Percentiles rank a stretch among this genome's conserved stretches.
phyloP scores from a whole-genome alignment of 805 yeast species.

The Wickerhamomyces strasburgensis region DNA sequence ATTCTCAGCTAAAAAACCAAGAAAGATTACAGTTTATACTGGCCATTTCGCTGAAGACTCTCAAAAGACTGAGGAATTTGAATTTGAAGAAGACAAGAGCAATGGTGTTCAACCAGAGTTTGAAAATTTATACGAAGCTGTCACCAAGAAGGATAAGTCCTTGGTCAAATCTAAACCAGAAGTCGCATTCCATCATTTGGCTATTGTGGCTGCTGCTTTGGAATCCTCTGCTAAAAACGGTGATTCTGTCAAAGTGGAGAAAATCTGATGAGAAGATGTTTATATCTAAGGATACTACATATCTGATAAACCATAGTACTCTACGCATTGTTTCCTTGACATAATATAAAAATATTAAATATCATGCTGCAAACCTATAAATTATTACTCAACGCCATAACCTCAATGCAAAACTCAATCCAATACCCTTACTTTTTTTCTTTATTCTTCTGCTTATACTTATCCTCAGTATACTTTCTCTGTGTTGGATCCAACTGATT shows the following conservation, averaged over 20 bases:
- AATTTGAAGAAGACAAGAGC: constrained; percentile 33
- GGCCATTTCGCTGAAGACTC: constrained; percentile 24
- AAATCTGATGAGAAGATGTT: constrained; percentile 2
- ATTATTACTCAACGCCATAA: no score
- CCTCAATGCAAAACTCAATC: no score
- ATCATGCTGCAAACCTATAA: no score
- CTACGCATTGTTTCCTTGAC: no score
- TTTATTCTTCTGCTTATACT: constrained; percentile 41
- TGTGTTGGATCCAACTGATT: constrained; percentile 72
- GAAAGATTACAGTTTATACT: constrained; percentile 31
- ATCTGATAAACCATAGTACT: no score
- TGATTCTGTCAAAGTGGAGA: constrained; percentile 42
- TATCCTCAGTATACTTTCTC: constrained; percentile 54
- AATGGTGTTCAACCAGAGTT: constrained; percentile 58
- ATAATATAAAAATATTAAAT: no score
- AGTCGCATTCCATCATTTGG: constrained; percentile 87
- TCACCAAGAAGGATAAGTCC: constrained; percentile 53
- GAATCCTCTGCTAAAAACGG: constrained; percentile 60
- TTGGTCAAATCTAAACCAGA: constrained; percentile 60
- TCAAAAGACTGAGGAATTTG: constrained; percentile 20
- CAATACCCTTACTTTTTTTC: no score
- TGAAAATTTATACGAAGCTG: constrained; percentile 55
- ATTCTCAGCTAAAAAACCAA: constrained; percentile 42
- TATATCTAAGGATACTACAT: no score
- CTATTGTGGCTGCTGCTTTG: constrained; percentile 80